Base-by-base conservation (phyloP, 2,329 filamentous ascomycete species). In the Colletotrichum higginsianum region DNA sequence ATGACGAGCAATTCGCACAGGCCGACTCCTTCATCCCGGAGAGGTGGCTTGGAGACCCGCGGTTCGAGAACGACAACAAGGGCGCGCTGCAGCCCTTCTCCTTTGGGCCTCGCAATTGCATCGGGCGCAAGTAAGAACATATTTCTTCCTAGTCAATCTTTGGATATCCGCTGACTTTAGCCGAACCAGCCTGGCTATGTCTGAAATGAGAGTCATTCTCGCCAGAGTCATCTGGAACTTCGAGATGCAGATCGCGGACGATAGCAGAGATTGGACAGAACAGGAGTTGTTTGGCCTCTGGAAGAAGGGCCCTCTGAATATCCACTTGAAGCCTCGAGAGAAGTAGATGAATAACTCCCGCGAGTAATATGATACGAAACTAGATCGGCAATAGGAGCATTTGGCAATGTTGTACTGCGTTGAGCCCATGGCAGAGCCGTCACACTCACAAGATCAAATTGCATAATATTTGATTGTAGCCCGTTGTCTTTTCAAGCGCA, bases 201-300 rank as follows among this genome's bases (percentile, higher is more conserved):
- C 81, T 2, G 86, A 88, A 74, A 85, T 88, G 83, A 82, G 86
- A 1, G 72, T 87, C 5, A 83, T 87, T 11, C 74, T 87, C 0
- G 81, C 84, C 1, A 80, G 82, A 12, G 67, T 88, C 16, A 74
- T 88, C 3, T 86, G 78, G 68, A 82, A 83, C 18, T 88, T 87
- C 61, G 86, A 88, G 57, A 72, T 86, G 55, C 75, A 80, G 49
- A 75, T 86, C 1, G 76, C 74, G 2, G 74, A 80, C 2, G 79
- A 80, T 23, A 79, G 79, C 38, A 60, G 73, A 8, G 68, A 78
- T n/a, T 85, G 84, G 84, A 80, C 83, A 3, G 71, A 77, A 1
- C 70, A 72, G 9, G 30, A 72, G 15, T 8, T 69, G 0, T 72
- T 23, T 21, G 61, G 55, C 0, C 12, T 72, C 5, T 72, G 70